Evolutionary conservation across 768 basidiomycete genomes (phyloP), one percentile per base, ranked within the genome.

Genomic region (Psilocybe subaeruginosa): DNA sequence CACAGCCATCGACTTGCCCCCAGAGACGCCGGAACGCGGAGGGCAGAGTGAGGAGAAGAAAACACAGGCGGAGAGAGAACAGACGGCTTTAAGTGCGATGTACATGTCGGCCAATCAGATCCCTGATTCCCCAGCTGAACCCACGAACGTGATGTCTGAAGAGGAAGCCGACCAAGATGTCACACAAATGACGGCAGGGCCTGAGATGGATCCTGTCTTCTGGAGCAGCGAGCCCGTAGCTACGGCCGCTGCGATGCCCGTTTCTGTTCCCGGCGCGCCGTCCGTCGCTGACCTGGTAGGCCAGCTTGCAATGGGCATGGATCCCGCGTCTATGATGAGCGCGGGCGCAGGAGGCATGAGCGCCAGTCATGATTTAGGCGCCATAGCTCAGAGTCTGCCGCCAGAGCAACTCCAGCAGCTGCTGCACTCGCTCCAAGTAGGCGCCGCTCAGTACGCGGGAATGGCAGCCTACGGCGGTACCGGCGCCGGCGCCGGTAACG

Each of bases 111-210:
- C 79, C 48, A 79, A 81, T 49, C 89, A 90, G 64, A 89, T 93
- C 66, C 93, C 93, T 47, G 91, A 93, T 52, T 84, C 87, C 60
- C 90, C 93, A 17, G 83, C 84, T 41, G 93, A 93, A 74, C 87
- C 89, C 29, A 71, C 83, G 17, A 72, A 75, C 62, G 77, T 81
- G 64, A 80, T 89, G 61, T 69, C 82, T 50, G 91, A 91, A 65
- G 91, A 90, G 65, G 88, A 92, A 66, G 79, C 85, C 59, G 90
- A 92, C 73, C 79, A 72, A 67, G 80, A 83, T 56, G 81, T 84
- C 66, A 81, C 80, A 69, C 70, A 76, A 51, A 93, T 94, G 91
- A 83, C 86, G 30, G 79, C 85, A 35, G 91, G 92, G 23, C 78
- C 84, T 19, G 89, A 91, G 55, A 81, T 85, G 43, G 72, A 92